Percentiles rank a stretch among this genome's conserved stretches.
Evolutionary conservation across 2,329 filamentous ascomycete species (phyloP).

Genomic region (Fusarium heterosporum): DNA sequence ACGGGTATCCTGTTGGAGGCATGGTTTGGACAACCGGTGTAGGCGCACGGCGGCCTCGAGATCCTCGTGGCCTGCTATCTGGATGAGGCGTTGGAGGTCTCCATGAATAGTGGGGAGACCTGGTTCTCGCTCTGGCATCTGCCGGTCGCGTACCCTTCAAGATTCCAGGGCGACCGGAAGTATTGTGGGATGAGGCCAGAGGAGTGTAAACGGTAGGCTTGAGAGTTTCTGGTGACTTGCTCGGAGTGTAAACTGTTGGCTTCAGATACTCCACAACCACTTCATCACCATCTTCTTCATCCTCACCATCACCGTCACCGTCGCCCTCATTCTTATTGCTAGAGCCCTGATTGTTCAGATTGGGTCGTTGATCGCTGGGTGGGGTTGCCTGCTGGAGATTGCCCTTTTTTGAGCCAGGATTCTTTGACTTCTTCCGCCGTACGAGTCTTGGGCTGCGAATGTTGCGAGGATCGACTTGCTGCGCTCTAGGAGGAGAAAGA

Average conservation of each 20-base stretch:
- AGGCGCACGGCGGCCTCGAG: not conserved
- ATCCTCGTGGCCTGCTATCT: conserved; percentile 16
- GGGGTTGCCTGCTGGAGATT: not conserved
- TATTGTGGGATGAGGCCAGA: conserved; percentile 19
- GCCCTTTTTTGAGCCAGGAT: not conserved
- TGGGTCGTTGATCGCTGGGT: not conserved
- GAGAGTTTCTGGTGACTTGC: conserved; percentile 22
- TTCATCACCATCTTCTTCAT: not conserved
- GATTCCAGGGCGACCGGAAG: not conserved
- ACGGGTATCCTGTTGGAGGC: not conserved
- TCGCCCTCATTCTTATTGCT: not conserved
- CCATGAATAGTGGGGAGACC: conserved; percentile 12
- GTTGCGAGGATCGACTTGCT: conserved; percentile 3
- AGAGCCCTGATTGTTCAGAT: not conserved
- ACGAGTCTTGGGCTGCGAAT: not conserved
- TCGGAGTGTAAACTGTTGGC: conserved; percentile 31
- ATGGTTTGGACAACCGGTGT: not conserved
- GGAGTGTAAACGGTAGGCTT: conserved; percentile 31
- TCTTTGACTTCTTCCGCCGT: not conserved
- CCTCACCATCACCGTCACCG: not conserved
- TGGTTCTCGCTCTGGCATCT: not conserved
- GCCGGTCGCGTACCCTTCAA: not conserved
- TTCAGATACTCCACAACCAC: conserved; percentile 14
- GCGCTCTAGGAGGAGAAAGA: conserved; percentile 9
- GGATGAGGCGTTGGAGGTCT: conserved; percentile 34